Evolutionary conservation across 345 rosid species (phyloP), one percentile per base, ranked within the genome.

Genomic region (Noccaea caerulescens): DNA sequence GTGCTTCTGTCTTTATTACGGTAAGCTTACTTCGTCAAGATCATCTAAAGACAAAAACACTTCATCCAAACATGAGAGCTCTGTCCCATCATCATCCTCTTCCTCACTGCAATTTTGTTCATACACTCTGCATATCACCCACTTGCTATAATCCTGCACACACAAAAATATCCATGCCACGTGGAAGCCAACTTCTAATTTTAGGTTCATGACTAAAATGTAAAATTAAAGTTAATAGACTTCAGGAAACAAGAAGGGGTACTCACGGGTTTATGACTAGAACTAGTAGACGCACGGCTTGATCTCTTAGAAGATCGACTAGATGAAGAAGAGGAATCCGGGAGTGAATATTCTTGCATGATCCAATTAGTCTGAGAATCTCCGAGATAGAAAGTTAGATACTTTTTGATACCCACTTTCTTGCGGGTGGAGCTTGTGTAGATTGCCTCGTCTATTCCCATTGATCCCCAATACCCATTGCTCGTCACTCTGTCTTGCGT

Each of bases 21-120:
- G 89, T 75, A 87, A 81, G 82, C 93, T 90, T 63, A 90, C 90
- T 81, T 93, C 98, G 57, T 93, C 98, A 23, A 90, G 84, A 76
- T 93, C 98, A 47, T 93, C 98, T 75, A 93, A 71, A 7, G 98
- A 90, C 72, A 93, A 72, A 72, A 93, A 93, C 13, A 93, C 96
- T 84, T 93, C 98, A 62, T 91, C 98, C 78, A 93, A 82, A 71
- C 97, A 88, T 14, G 98, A 93, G 9, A 93, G 91, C 61, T 88
- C 94, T n/a, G 80, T 65, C 61, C 84, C 87, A 57, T 81, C 86
- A 4, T 80, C 90, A 33, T 76, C 75, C 5, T 80, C 88, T 4
- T 78, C 84, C 23, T 74, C 75, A 8, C 73, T 68, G 25, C 73
- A 57, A n/a, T 56, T 75, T 25, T 83, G 69, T 73, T 93, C 94